Conservation (phyloP, 2,329 filamentous ascomycete genomes). For the Aspergillus pseudotamarii region DNA sequence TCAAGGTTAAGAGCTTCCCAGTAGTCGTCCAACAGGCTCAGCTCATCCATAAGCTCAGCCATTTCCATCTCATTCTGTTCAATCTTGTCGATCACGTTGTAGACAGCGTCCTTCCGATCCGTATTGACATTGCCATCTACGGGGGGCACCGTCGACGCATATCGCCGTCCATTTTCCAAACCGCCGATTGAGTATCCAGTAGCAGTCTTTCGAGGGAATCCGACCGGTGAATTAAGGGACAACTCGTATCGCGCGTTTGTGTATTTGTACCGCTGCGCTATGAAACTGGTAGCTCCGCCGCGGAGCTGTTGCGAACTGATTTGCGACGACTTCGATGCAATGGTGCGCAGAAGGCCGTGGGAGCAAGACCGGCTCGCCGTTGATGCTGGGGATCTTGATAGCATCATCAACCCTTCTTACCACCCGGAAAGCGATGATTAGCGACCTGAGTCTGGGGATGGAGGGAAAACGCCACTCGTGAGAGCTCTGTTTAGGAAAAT, state of each 20-base stretch:
- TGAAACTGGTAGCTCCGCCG: slow-evolving; percentile 26
- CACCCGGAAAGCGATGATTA: slow-evolving; percentile 11
- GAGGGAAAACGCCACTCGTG: slow-evolving; percentile 21
- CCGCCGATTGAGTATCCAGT: background rate
- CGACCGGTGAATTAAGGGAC: slow-evolving; percentile 3
- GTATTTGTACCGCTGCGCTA: slow-evolving; percentile 21
- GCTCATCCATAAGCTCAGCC: slow-evolving; percentile 36
- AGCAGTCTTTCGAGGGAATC: background rate
- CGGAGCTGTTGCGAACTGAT: slow-evolving; percentile 27
- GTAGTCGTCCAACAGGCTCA: slow-evolving; percentile 34
- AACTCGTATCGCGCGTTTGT: slow-evolving; percentile 14
- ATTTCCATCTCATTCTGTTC: slow-evolving; percentile 39
- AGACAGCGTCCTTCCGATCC: slow-evolving; percentile 35
- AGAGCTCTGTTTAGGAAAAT: slow-evolving; percentile 29
- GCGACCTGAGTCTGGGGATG: slow-evolving; percentile 9
- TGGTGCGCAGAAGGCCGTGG: slow-evolving; percentile 28
- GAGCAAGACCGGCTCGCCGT: slow-evolving; percentile 32
- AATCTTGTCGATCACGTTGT: slow-evolving; percentile 41
- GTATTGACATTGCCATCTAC: slow-evolving; percentile 19
- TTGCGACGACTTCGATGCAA: slow-evolving; percentile 23
- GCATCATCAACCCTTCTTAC: slow-evolving; percentile 33
- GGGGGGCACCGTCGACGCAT: slow-evolving; percentile 26
- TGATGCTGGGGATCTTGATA: slow-evolving; percentile 35
- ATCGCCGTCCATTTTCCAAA: slow-evolving; percentile 23
- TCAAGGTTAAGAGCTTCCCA: slow-evolving; percentile 26